These are phyloP conservation scores for Lenzites betulinus DNA, from an alignment of 768 basidiomycete genomes.

Conservation along the genomic window DNA sequence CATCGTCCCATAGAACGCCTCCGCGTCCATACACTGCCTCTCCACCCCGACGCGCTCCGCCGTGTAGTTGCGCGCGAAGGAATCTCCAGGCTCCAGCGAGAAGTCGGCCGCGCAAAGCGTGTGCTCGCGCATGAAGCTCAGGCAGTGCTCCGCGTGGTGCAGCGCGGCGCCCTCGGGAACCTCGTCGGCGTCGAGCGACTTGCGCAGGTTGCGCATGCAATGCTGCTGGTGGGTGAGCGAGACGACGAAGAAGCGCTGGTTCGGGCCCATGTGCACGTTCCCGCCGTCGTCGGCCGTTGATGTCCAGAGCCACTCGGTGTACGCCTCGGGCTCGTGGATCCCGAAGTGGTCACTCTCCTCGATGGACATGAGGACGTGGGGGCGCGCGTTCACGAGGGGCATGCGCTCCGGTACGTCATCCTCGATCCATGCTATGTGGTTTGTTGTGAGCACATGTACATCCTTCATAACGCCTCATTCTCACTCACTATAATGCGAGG, in stretches of 20 bases:
- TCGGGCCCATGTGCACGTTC: conserved; percentile 30
- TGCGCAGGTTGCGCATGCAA: conserved; percentile 30
- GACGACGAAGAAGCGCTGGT: conserved; percentile 30
- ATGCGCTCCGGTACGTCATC: conserved; percentile 14
- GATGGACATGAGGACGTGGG: conserved; percentile 3
- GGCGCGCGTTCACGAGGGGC: background rate
- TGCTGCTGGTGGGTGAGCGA: conserved; percentile 27
- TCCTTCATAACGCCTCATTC: background rate
- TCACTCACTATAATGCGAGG: conserved; percentile 1
- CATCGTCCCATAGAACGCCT: conserved; percentile 28
- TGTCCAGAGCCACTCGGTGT: conserved; percentile 8
- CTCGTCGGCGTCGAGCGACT: conserved; percentile 20
- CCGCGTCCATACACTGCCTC: conserved; percentile 6
- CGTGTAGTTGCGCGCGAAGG: conserved; percentile 1
- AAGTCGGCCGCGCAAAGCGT: conserved; percentile 15
- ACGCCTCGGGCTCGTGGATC: background rate
- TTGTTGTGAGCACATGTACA: background rate
- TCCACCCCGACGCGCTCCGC: conserved; percentile 3
- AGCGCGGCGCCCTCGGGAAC: background rate
- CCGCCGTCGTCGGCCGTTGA: conserved; percentile 15
- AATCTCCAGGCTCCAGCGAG: conserved; percentile 6
- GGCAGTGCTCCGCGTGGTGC: conserved; percentile 17
- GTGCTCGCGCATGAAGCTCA: conserved; percentile 10
- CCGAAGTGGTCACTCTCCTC: conserved; percentile 10
- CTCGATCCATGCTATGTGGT: conserved; percentile 12